phyloP scores from a whole-genome alignment of 352 stramenopile genomes.

The Globisporangium recalcitrans region DNA sequence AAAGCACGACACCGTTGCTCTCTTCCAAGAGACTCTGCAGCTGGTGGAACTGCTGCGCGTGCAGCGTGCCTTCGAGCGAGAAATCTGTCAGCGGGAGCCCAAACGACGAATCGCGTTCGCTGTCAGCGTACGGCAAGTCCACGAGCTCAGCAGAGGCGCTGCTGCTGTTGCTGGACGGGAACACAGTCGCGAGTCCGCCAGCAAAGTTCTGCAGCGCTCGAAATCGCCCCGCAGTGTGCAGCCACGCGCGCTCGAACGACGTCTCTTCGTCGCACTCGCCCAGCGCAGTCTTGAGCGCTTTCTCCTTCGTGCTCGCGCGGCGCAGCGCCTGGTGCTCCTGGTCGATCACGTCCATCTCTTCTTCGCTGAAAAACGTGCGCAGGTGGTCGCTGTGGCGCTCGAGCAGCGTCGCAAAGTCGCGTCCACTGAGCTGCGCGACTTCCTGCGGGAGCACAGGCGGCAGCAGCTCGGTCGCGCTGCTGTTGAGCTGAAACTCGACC shows the following conservation, averaged over 20 bases:
- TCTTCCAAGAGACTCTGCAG: slow-evolving; percentile 21
- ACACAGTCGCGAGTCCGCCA: slow-evolving; percentile 49
- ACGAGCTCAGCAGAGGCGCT: slow-evolving; percentile 2
- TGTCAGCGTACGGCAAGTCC: slow-evolving; percentile 21
- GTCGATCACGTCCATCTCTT: slow-evolving; percentile 31
- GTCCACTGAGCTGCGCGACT: slow-evolving; percentile 35
- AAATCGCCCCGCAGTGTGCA: slow-evolving; percentile 30
- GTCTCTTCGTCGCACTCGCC: slow-evolving; percentile 19
- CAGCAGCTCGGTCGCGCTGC: slow-evolving; percentile 6
- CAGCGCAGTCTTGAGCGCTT: slow-evolving; percentile 18
- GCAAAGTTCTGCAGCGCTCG: slow-evolving; percentile 49
- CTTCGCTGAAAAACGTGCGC: slow-evolving; percentile 21
- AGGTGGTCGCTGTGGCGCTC: slow-evolving; percentile 26
- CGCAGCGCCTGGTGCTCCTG: slow-evolving; percentile 33
- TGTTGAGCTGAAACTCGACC: slow-evolving; percentile 16
- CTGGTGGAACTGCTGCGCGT: slow-evolving; percentile 32
- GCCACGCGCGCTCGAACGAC: slow-evolving; percentile 44
- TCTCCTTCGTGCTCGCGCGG: slow-evolving; percentile 21
- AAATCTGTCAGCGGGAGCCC: slow-evolving; percentile 21
- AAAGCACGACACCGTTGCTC: slow-evolving; percentile 4
- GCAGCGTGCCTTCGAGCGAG: slow-evolving; percentile 27
- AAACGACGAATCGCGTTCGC: neutral
- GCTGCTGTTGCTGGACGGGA: slow-evolving; percentile 8
- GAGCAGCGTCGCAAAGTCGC: slow-evolving; percentile 43
- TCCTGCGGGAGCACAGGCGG: slow-evolving; percentile 48